Evolutionary conservation across 2,329 filamentous ascomycete genomes (phyloP).

Genomic region (Exophiala sp.): DNA sequence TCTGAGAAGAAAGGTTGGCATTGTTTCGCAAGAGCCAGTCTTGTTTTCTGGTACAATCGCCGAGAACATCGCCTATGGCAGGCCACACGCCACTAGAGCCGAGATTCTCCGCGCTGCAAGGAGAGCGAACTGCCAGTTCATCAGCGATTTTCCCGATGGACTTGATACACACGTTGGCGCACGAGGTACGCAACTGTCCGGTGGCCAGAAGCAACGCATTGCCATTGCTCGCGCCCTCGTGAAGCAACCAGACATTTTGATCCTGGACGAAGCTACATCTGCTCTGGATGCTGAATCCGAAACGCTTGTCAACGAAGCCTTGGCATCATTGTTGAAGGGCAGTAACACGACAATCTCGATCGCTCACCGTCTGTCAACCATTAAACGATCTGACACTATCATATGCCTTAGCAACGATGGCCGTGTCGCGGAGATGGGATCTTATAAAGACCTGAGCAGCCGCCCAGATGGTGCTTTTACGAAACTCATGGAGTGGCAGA

Average conservation of each 20-base stretch:
- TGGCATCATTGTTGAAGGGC: slow-evolving; percentile 74
- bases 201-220: slow-evolving; percentile 96
- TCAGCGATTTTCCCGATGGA: slow-evolving; percentile 92
- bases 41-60: slow-evolving; percentile 76
- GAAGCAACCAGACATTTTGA: slow-evolving; percentile 94
- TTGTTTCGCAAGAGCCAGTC: slow-evolving; percentile 94
- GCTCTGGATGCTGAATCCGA: slow-evolving; percentile 95
- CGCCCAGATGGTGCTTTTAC: slow-evolving; percentile 80
- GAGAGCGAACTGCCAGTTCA: slow-evolving; percentile 94
- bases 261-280: slow-evolving; percentile 93
- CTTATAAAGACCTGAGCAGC: slow-evolving; percentile 71
- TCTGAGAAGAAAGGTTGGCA: slow-evolving; percentile 83
- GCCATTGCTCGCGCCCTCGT: slow-evolving; percentile 92
- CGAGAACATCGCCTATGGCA: slow-evolving; percentile 88
- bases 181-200: slow-evolving; percentile 86
- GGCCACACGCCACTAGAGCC: slow-evolving; percentile 68
- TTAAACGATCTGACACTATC: slow-evolving; percentile 91
- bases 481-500: slow-evolving; percentile 98
- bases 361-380: slow-evolving; percentile 90
- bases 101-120: slow-evolving; percentile 85
- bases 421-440: slow-evolving; percentile 84
- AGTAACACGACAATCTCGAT: slow-evolving; percentile 97
- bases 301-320: slow-evolving; percentile 88
- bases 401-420: slow-evolving; percentile 87
- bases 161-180: slow-evolving; percentile 92